Evolutionary conservation across 2,329 filamentous ascomycete species (phyloP).

Genomic region (Ophiostoma montium): DNA sequence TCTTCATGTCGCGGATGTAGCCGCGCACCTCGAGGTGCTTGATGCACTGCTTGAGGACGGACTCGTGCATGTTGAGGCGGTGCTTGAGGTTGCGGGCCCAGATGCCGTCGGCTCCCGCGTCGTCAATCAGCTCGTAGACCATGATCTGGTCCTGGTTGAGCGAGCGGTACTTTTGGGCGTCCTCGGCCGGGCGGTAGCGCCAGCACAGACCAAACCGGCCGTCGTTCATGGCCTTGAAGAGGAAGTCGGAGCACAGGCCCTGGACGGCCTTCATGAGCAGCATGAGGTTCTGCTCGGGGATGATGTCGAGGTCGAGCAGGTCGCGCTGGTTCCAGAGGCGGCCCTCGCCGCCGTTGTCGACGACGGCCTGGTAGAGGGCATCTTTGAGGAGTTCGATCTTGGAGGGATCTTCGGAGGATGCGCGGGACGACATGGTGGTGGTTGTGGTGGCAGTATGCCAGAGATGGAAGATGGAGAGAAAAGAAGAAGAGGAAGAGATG

Average conservation of each 20-base stretch:
- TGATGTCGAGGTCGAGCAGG: constrained; percentile 40
- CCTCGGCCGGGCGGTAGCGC: constrained; percentile 43
- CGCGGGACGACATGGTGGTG: constrained; percentile 12
- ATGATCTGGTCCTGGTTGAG: constrained; percentile 64
- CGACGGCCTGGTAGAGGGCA: constrained; percentile 41
- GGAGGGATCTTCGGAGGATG: constrained; percentile 17
- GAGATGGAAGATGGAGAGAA: background rate
- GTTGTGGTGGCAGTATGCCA: no score
- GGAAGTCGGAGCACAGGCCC: constrained; percentile 43
- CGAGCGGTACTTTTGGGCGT: constrained; percentile 41
- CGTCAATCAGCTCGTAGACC: constrained; percentile 82
- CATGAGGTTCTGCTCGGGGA: constrained; percentile 40
- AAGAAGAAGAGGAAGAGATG: background rate
- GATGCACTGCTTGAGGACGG: constrained; percentile 64
- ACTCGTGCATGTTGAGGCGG: constrained; percentile 70
- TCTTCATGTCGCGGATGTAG: constrained; percentile 80
- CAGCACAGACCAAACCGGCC: constrained; percentile 34
- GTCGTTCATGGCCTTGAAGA: constrained; percentile 36
- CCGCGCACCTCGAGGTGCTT: constrained; percentile 72
- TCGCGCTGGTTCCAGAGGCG: constrained; percentile 45
- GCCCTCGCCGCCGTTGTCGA: constrained; percentile 31
- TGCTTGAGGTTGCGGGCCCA: constrained; percentile 80
- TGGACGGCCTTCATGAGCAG: constrained; percentile 43
- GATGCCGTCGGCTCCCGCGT: constrained; percentile 69
- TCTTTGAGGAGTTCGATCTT: constrained; percentile 40